phyloP scores from a whole-genome alignment of 2,329 filamentous ascomycete species.

The Lecanosticta acicola region DNA sequence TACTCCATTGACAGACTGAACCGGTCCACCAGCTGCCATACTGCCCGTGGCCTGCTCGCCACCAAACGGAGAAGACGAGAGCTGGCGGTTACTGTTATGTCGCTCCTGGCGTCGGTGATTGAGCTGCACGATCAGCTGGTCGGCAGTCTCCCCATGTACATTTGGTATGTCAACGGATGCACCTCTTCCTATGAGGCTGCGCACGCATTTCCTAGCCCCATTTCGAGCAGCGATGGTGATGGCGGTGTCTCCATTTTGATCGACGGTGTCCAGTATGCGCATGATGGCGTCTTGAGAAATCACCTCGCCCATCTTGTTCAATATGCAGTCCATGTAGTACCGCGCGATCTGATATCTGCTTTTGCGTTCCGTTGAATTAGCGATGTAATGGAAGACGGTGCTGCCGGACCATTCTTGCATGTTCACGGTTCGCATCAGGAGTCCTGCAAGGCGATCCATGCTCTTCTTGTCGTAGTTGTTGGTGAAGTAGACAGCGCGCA shows the following conservation, averaged over 20 bases:
- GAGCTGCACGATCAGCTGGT: conserved; percentile 69
- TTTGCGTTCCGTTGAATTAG: conserved; percentile 76
- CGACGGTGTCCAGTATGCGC: conserved; percentile 71
- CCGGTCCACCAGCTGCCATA: conserved; percentile 23
- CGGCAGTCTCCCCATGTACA: conserved; percentile 71
- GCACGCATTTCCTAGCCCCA: conserved; percentile 69
- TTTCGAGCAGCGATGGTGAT: conserved; percentile 84
- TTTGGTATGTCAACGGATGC: conserved; percentile 81
- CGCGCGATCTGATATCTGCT: conserved; percentile 83
- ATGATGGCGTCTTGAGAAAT: conserved; percentile 72
- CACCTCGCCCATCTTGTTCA: conserved; percentile 78
- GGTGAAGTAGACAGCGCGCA: conserved; percentile 91
- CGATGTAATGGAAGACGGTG: conserved; percentile 91
- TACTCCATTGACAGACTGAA: conserved; percentile 20
- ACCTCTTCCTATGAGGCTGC: conserved; percentile 64
- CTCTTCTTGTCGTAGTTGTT: conserved; percentile 94
- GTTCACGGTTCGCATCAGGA: conserved; percentile 76
- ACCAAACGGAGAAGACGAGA: conserved; percentile 63
- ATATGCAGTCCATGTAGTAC: conserved; percentile 87
- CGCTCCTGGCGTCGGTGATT: conserved; percentile 64
- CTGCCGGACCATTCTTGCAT: conserved; percentile 73
- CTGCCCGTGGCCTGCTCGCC: conserved; percentile 16
- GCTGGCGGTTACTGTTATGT: conserved; percentile 50
- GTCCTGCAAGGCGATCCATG: conserved; percentile 76
- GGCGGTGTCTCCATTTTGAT: conserved; percentile 84